Evolutionary conservation across 164 flowering plant species (phyloP).

Genomic region (Tetrastigma voinierianum): DNA sequence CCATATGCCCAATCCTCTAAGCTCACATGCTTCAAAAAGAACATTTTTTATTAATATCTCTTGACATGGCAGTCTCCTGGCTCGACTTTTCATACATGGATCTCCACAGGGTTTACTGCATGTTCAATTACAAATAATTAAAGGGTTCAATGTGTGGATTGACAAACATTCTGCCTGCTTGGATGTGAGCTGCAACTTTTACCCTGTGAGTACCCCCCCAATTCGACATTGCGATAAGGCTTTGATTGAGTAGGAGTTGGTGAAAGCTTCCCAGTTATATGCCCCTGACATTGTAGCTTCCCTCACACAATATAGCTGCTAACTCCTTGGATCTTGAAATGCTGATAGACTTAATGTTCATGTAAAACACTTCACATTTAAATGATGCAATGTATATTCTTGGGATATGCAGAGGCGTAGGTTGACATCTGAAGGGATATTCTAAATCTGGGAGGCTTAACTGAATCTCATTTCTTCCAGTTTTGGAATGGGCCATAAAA

Average conservation of each 20-base stretch:
- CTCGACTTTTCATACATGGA: background rate
- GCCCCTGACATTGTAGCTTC: too few species aligned
- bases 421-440: background rate
- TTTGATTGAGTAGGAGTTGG: slow-evolving; percentile 1
- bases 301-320: background rate
- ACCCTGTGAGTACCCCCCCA: background rate
- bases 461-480: background rate
- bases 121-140: background rate
- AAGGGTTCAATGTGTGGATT: background rate
- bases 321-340: background rate
- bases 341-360: background rate
- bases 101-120: background rate
- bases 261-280: too few species aligned
- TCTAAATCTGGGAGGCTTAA: background rate
- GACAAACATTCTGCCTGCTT: background rate
- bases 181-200: background rate
- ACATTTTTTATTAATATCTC: background rate
- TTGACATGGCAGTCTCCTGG: background rate
- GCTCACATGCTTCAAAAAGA: slow-evolving; percentile 6
- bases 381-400: slow-evolving; percentile 1
- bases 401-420: background rate
- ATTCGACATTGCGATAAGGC: background rate
- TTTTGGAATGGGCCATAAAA: slow-evolving; percentile 1
- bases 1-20: slow-evolving; percentile 2
- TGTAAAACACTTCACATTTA: background rate